A percentile compares a stretch with the other conserved stretches of the same genome.
phyloP scores from a whole-genome alignment of 352 stramenopile species.

The Pythium monospermum region DNA sequence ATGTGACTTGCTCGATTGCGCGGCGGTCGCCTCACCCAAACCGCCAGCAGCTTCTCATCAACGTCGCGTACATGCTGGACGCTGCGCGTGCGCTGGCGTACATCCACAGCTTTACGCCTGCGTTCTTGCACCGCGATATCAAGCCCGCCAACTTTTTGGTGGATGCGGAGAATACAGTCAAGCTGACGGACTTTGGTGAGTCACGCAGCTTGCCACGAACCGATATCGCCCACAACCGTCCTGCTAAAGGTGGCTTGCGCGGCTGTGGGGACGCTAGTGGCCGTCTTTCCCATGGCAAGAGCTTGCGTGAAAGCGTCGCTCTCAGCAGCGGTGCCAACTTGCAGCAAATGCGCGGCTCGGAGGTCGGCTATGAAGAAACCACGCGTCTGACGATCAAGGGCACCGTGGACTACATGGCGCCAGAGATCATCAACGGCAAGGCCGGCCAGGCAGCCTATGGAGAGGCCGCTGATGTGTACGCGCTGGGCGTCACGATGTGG shows the following conservation, averaged over 20 bases:
- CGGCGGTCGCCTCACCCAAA: conserved; percentile 33
- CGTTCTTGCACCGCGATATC: conserved; percentile 72
- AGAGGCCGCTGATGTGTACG: conserved; percentile 46
- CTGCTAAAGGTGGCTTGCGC: not conserved
- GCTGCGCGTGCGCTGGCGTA: conserved; percentile 56
- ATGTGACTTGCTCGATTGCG: conserved; percentile 39
- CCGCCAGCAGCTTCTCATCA: conserved; percentile 44
- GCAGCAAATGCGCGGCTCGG: conserved; percentile 30
- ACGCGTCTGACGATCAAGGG: conserved; percentile 31
- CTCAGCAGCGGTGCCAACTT: conserved; percentile 33
- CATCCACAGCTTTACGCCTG: conserved; percentile 61
- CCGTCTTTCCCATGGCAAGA: not conserved
- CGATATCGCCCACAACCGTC: conserved; percentile 27
- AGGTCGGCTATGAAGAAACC: conserved; percentile 3
- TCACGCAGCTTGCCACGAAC: conserved; percentile 32
- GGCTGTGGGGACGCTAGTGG: conserved; percentile 2
- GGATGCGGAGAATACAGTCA: conserved; percentile 37
- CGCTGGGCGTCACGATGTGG: conserved; percentile 54
- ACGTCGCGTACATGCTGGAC: conserved; percentile 12
- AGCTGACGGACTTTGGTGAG: conserved; percentile 59
- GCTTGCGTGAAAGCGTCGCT: conserved; percentile 11
- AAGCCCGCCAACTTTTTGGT: conserved; percentile 71
- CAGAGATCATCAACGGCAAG: conserved; percentile 45
- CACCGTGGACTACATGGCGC: conserved; percentile 48
- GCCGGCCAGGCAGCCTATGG: conserved; percentile 24